Conservation (phyloP, 2,329 filamentous ascomycete species). For the Aspergillus fijiensis region DNA sequence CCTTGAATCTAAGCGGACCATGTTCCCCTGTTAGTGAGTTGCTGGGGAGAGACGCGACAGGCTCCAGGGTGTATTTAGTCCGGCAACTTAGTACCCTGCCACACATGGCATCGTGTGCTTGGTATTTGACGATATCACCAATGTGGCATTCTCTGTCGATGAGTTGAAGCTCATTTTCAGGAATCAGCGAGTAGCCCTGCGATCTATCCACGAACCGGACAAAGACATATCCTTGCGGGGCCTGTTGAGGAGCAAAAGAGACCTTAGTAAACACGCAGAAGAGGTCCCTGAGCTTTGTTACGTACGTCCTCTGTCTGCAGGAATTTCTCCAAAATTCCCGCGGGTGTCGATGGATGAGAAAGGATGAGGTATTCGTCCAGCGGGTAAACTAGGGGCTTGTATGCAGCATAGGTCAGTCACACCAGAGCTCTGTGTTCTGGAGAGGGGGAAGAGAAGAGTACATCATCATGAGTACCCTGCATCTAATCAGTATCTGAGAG, state of each 20-base stretch:
- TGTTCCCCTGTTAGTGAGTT: slow-evolving; percentile 26
- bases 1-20: slow-evolving; percentile 22
- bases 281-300: neutral
- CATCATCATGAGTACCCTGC: slow-evolving; percentile 20
- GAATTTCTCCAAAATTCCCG: slow-evolving; percentile 29
- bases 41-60: slow-evolving; percentile 23
- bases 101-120: slow-evolving; percentile 50
- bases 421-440: neutral
- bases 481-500: neutral
- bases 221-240: slow-evolving; percentile 53
- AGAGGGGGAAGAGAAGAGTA: slow-evolving; percentile 1
- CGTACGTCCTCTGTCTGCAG: slow-evolving; percentile 22
- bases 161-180: slow-evolving; percentile 49
- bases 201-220: slow-evolving; percentile 41
- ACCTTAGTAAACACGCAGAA: slow-evolving; percentile 3
- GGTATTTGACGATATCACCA: slow-evolving; percentile 56
- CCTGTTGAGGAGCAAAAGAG: slow-evolving; percentile 25
- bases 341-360: slow-evolving; percentile 28
- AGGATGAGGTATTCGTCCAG: slow-evolving; percentile 36
- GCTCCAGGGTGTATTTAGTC: slow-evolving; percentile 48
- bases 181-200: slow-evolving; percentile 44
- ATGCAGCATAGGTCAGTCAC: neutral
- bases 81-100: slow-evolving; percentile 55
- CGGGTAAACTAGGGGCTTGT: slow-evolving; percentile 7
- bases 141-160: slow-evolving; percentile 56